phyloP scores from a whole-genome alignment of 352 stramenopile species.

The Phytopythium cucurbitacearum region DNA sequence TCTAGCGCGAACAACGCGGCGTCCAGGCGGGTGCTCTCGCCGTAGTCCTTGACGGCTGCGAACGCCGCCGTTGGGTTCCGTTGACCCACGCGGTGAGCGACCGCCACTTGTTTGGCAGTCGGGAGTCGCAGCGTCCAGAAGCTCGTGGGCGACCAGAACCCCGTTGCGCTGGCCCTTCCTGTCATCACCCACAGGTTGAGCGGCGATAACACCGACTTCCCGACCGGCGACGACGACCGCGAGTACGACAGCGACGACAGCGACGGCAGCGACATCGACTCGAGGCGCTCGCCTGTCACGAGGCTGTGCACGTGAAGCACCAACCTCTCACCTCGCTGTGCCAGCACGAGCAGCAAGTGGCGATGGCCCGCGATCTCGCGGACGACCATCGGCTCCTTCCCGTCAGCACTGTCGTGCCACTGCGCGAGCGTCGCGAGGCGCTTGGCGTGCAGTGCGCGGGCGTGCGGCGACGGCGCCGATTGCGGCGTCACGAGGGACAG shows the following conservation, averaged over 20 bases:
- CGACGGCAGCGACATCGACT: conserved; percentile 27
- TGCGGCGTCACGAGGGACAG: conserved; percentile 37
- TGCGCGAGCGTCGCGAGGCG: conserved; percentile 21
- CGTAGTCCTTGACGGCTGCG: conserved; percentile 42
- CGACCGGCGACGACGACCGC: neutral
- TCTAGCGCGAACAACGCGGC: conserved; percentile 58
- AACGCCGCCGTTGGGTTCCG: conserved; percentile 33
- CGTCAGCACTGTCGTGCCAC: conserved; percentile 12
- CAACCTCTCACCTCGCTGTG: neutral
- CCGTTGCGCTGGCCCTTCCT: conserved; percentile 43
- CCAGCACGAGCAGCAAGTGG: conserved; percentile 32
- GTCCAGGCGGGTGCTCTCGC: conserved; percentile 48
- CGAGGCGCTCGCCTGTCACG: conserved; percentile 39
- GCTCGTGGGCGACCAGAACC: conserved; percentile 41
- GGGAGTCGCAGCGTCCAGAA: conserved; percentile 70
- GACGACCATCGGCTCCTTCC: conserved; percentile 1
- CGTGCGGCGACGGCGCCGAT: neutral
- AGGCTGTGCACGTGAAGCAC: conserved; percentile 49
- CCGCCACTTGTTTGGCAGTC: conserved; percentile 37
- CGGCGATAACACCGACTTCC: conserved; percentile 5
- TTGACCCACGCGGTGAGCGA: neutral
- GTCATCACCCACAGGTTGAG: conserved; percentile 49
- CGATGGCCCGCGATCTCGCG: conserved; percentile 32
- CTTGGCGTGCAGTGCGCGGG: conserved; percentile 6
- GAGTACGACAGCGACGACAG: too few species aligned